A percentile compares a stretch with the other conserved stretches of the same genome.
Conservation (phyloP, 306 rosid species). For the Urtica urens region DNA sequence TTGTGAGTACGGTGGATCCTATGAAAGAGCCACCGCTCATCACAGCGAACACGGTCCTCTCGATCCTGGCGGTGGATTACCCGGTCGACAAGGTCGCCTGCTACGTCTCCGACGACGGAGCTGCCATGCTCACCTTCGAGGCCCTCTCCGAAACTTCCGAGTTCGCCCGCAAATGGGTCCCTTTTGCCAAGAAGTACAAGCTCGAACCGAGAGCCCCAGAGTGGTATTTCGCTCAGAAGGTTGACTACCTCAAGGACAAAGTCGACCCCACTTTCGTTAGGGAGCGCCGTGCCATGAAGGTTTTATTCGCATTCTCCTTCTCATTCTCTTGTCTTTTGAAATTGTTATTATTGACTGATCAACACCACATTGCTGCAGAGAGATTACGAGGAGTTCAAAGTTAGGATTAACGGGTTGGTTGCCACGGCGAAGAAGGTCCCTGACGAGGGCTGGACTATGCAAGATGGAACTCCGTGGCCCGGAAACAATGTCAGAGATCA, state of each 20-base stretch:
- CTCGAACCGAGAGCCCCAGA: conserved; percentile 92
- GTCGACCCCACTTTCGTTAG: conserved; percentile 61
- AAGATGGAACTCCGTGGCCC: conserved; percentile 97
- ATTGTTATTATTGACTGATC: neutral
- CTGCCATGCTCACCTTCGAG: conserved; percentile 94
- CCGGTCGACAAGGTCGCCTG: conserved; percentile 84
- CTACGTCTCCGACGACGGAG: conserved; percentile 93
- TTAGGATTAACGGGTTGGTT: conserved; percentile 66
- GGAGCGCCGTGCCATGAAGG: conserved; percentile 93
- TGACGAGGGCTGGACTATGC: conserved; percentile 98
- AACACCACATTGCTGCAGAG: conserved; percentile 35
- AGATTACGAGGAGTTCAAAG: conserved; percentile 89
- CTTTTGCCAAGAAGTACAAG: conserved; percentile 72
- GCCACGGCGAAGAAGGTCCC: conserved; percentile 84
- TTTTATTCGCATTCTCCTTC: conserved; percentile 13
- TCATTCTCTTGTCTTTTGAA: conserved; percentile 3
- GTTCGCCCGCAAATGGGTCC: conserved; percentile 95
- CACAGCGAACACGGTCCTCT: conserved; percentile 83
- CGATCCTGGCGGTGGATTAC: conserved; percentile 86
- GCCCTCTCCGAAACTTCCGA: conserved; percentile 91
- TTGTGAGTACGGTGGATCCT: conserved; percentile 95
- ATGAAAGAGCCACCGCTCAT: conserved; percentile 90
- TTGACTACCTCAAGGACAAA: conserved; percentile 73
- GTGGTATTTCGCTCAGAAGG: conserved; percentile 78
- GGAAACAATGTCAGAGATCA: conserved; percentile 88